Evolutionary conservation across 306 rosid species (phyloP).

Genomic region (Vicia villosa): DNA sequence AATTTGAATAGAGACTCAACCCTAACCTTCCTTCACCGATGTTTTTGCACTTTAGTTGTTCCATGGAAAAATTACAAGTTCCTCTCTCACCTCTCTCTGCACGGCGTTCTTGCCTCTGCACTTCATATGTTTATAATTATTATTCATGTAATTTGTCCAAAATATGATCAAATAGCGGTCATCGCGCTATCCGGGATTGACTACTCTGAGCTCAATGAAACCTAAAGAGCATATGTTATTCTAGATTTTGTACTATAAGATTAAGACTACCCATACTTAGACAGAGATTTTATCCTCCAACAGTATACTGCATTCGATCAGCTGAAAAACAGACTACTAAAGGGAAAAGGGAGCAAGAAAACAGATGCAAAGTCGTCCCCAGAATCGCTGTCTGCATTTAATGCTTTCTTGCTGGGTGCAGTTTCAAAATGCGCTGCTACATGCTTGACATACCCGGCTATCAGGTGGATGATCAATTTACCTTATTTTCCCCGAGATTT

Average conservation of each 20-base stretch:
- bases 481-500: conserved; percentile 12
- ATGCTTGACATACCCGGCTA: conserved; percentile 93
- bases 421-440: conserved; percentile 91
- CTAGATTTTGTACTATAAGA: neutral
- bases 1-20: too few relatives aligned
- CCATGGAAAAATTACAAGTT: too few relatives aligned
- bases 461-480: conserved; percentile 64
- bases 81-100: too few relatives aligned
- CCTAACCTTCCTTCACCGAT: too few relatives aligned
- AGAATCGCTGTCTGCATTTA: conserved; percentile 77
- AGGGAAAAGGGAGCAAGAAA: conserved; percentile 49
- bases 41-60: too few relatives aligned
- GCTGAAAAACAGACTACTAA: conserved; percentile 70
- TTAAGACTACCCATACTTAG: conserved; percentile 16
- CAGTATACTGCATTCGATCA: conserved; percentile 94
- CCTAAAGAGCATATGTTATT: conserved; percentile 26
- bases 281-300: conserved; percentile 26
- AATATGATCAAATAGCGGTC: too few relatives aligned
- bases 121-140: too few relatives aligned
- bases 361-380: conserved; percentile 61
- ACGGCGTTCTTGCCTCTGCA: too few relatives aligned
- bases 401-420: conserved; percentile 86
- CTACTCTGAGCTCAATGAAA: conserved; percentile 6
- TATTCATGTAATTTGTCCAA: too few relatives aligned
- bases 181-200: too few relatives aligned